These are phyloP conservation scores for Peronosclerospora sorghi DNA, from an alignment of 352 stramenopile species.

Conservation along the genomic window DNA sequence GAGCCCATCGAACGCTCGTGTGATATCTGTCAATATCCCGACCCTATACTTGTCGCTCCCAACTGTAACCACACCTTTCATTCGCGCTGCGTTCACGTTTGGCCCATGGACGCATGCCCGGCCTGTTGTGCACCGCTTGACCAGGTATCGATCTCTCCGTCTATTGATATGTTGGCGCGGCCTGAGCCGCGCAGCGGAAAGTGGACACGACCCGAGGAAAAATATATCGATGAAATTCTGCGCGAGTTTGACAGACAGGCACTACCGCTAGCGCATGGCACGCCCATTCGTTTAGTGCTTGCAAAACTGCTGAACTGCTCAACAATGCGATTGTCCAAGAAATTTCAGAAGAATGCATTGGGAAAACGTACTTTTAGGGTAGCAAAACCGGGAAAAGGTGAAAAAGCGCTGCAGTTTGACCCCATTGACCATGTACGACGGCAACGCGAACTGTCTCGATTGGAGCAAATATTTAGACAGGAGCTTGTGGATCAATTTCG, in stretches of 20 bases:
- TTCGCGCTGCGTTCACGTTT: slow-evolving; percentile 74
- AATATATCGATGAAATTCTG: slow-evolving; percentile 79
- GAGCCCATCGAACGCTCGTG: slow-evolving; percentile 31
- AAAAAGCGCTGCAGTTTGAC: slow-evolving; percentile 63
- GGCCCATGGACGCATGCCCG: slow-evolving; percentile 54
- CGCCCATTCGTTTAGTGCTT: slow-evolving; percentile 70
- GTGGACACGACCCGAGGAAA: slow-evolving; percentile 76
- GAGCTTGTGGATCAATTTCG: slow-evolving; percentile 75
- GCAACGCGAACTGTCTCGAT: slow-evolving; percentile 57
- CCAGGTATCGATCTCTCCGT: slow-evolving; percentile 46
- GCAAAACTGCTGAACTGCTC: slow-evolving; percentile 83
- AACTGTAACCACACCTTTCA: slow-evolving; percentile 79
- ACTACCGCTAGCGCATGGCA: slow-evolving; percentile 71
- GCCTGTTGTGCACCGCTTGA: slow-evolving; percentile 45
- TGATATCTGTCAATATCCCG: slow-evolving; percentile 67
- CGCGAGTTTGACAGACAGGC: slow-evolving; percentile 69
- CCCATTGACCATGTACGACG: slow-evolving; percentile 45
- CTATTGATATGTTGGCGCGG: slow-evolving; percentile 63
- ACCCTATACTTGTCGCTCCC: slow-evolving; percentile 61
- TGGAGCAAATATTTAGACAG: slow-evolving; percentile 69
- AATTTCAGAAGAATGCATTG: slow-evolving; percentile 84
- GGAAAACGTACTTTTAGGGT: slow-evolving; percentile 80
- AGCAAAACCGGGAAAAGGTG: slow-evolving; percentile 48
- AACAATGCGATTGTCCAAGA: slow-evolving; percentile 84
- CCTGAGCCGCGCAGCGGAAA: slow-evolving; percentile 67